Evolutionary conservation across 1,284 basidiomycete genomes (phyloP), one percentile per base, ranked within the genome.

Genomic region (Stereum hirsutum): DNA sequence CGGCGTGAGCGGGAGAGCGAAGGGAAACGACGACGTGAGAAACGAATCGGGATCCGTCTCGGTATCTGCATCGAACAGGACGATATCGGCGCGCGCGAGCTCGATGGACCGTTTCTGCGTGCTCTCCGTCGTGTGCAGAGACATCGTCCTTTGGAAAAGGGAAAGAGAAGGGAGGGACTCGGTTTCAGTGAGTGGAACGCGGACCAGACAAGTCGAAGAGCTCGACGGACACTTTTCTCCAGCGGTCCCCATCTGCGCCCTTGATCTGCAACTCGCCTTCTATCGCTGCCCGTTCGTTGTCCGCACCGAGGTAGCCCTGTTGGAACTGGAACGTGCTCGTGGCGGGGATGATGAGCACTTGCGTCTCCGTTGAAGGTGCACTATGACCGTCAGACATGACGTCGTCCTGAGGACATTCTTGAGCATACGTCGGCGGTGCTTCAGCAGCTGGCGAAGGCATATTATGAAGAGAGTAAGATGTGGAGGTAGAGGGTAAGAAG

Each of bases 201-300:
- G 32, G 41, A 33, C 36, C 20, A 33, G 32, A 38, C 17, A 32
- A 7, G 14, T 40, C 20, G 32, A 24, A 44, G 41, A 46, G 23
- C 30, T 23, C 27, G 41, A 68, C 81, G 65, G 61, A 87, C 87
- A 88, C 65, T 67, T 75, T 76, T 47, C 69, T 63, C 81, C 84
- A 89, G 42, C 59, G 62, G 48, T 64, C 66, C 31, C 67, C 61
- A 39, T 71, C 68, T 30, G 70, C 68, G 43, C 76, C 81, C 58
- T 89, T 89, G 49, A 89, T 68, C 56, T 87, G 86, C 26, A 89
- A 64, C 59, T 89, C 87, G 42, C 86, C 86, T 58, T 89, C 87
- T 44, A 89, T 75, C 12, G 86, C 80, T 19, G 87, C 83, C 41
- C 69, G 72, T 59, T 89, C 87, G 35, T 72, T 81, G 45, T 87